These are phyloP conservation scores for Vitis cinerea DNA, from an alignment of 164 flowering plant genomes.

Conservation along the genomic window DNA sequence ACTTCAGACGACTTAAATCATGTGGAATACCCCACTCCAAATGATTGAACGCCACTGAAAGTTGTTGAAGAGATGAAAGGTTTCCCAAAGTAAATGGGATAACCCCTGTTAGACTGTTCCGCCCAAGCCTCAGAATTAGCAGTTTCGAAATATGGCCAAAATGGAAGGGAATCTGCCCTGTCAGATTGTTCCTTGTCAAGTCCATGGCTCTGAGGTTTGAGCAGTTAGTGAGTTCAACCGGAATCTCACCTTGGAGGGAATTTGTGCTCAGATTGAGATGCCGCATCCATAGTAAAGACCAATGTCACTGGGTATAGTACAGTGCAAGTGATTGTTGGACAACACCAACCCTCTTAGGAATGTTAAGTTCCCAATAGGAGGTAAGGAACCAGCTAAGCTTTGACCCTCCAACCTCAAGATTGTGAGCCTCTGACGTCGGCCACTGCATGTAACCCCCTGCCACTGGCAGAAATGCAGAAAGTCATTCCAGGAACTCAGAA, in stretches of 20 bases:
- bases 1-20: constrained; percentile 7
- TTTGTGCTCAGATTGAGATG: constrained; percentile 7
- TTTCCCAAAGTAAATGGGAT: too few relatives aligned
- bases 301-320: constrained; percentile 16
- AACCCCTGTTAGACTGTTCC: too few relatives aligned
- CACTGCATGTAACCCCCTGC: background rate
- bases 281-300: constrained; percentile 13
- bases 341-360: background rate
- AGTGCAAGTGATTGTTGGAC: constrained; percentile 1
- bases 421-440: too few relatives aligned
- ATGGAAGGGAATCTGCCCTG: too few relatives aligned
- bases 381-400: too few relatives aligned
- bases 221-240: background rate
- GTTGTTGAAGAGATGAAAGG: too few relatives aligned
- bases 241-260: constrained; percentile 15
- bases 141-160: too few relatives aligned
- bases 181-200: too few relatives aligned
- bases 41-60: background rate
- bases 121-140: too few relatives aligned
- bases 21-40: constrained; percentile 23
- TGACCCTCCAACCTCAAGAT: too few relatives aligned
- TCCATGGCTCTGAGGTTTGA: too few relatives aligned
- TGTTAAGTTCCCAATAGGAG: too few relatives aligned
- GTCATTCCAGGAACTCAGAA: constrained; percentile 12
- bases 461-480: constrained; percentile 11